phyloP scores from a whole-genome alignment of 352 stramenopile species.

The Phytophthora fragariae region DNA sequence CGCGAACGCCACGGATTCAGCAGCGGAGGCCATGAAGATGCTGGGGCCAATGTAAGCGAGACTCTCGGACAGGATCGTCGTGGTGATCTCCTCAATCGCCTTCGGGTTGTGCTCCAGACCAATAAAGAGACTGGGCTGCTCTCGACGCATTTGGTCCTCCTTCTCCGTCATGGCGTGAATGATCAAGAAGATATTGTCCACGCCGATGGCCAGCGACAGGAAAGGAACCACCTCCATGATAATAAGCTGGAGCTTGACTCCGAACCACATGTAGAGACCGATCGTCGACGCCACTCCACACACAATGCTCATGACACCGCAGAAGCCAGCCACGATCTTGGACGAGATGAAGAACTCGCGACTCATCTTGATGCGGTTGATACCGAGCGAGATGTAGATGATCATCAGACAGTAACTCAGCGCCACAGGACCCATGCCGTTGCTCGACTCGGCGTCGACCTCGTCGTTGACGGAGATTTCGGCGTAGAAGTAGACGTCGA shows the following conservation, averaged over 20 bases:
- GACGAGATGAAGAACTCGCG: conserved; percentile 62
- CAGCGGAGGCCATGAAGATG: conserved; percentile 69
- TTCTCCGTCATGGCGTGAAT: conserved; percentile 64
- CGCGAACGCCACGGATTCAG: conserved; percentile 61
- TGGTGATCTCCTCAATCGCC: conserved; percentile 50
- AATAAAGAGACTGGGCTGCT: conserved; percentile 52
- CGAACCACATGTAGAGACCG: conserved; percentile 67
- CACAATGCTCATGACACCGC: conserved; percentile 66
- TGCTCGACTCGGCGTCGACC: conserved; percentile 59
- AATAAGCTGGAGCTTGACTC: conserved; percentile 71
- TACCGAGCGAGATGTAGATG: conserved; percentile 70
- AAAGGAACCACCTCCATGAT: conserved; percentile 82
- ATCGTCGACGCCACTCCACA: conserved; percentile 66
- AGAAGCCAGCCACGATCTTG: conserved; percentile 66
- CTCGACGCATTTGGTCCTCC: conserved; percentile 44
- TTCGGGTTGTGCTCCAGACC: conserved; percentile 49
- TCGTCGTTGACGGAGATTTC: conserved; percentile 72
- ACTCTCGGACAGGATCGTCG: conserved; percentile 48
- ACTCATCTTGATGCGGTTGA: conserved; percentile 64
- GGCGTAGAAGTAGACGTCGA: conserved; percentile 63
- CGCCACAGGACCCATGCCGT: conserved; percentile 56
- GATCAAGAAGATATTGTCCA: conserved; percentile 80
- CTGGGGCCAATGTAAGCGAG: conserved; percentile 65
- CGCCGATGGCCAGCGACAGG: conserved; percentile 69
- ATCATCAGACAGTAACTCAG: conserved; percentile 74